These are phyloP conservation scores for Acanthamoeba castellanii DNA, from an alignment of 208 protist species.

Conservation along the genomic window DNA sequence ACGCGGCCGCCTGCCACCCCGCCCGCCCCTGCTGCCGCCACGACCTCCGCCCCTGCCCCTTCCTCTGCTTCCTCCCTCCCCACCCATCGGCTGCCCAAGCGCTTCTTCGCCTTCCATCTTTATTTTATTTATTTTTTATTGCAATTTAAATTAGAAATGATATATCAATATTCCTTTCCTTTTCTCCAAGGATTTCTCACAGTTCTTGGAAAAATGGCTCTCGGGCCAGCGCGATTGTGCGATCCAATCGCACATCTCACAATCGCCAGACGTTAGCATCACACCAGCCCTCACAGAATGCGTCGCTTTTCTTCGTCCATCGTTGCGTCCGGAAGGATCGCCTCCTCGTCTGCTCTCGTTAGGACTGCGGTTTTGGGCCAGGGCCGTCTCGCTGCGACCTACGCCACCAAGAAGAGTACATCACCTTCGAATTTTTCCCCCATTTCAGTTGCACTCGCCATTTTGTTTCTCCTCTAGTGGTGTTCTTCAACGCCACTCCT, in stretches of 20 bases:
- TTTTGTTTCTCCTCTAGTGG: background rate
- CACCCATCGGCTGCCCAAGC: background rate
- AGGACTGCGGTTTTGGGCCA: background rate
- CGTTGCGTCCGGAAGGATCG: background rate
- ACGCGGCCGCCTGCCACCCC: background rate
- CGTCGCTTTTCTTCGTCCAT: background rate
- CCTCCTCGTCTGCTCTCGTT: background rate
- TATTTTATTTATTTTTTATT: background rate
- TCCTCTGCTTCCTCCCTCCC: background rate
- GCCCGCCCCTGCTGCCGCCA: background rate
- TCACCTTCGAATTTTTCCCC: background rate
- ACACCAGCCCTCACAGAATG: background rate
- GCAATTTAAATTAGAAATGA: background rate
- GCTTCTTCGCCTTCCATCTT: background rate
- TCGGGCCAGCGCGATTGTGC: no score
- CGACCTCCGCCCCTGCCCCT: background rate
- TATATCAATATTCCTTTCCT: background rate
- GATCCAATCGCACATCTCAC: no score
- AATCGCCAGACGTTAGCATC: background rate
- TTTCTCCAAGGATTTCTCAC: background rate
- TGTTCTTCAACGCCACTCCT: background rate
- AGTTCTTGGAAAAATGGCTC: background rate
- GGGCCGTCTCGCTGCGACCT: background rate
- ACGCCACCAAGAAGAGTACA: constrained; percentile 47
- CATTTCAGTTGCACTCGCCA: background rate